Percentiles rank a stretch among this genome's conserved stretches.
Evolutionary conservation across 83 land plant genomes (phyloP).

Genomic region (Diphasiastrum complanatum): DNA sequence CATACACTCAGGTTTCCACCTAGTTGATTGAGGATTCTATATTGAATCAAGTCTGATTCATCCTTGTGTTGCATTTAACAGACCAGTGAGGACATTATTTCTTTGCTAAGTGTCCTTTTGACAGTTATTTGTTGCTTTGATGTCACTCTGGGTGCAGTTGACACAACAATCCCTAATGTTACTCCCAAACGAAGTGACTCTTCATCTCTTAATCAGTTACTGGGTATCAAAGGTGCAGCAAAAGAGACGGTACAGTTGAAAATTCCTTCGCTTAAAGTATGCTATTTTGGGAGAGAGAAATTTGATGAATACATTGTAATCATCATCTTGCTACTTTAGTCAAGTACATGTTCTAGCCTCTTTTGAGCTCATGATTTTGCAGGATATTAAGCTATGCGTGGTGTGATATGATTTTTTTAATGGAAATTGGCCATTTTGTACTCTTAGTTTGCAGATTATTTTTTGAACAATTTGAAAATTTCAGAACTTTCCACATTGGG

Average conservation of each 20-base stretch:
- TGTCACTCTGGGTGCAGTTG: constrained; percentile 11
- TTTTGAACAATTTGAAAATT: no score
- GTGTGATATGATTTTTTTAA: no score
- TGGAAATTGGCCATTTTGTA: no score
- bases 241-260: constrained; percentile 38
- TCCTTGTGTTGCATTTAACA: background rate
- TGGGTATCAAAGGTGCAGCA: constrained; percentile 57
- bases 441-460: no score
- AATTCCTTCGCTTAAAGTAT: background rate
- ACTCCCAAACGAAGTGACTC: constrained; percentile 36
- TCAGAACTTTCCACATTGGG: background rate
- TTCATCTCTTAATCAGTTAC: constrained; percentile 46
- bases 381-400: no score
- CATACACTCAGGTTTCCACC: no score
- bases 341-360: no score
- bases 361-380: no score
- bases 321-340: no score
- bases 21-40: no score
- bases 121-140: background rate
- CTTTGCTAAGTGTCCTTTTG: background rate
- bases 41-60: no score
- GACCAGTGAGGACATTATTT: background rate
- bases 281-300: background rate
- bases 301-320: background rate
- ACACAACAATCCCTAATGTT: constrained; percentile 25